Conservation (phyloP, 192 early-diverging fungal genomes). For the Coemansia reversa region DNA sequence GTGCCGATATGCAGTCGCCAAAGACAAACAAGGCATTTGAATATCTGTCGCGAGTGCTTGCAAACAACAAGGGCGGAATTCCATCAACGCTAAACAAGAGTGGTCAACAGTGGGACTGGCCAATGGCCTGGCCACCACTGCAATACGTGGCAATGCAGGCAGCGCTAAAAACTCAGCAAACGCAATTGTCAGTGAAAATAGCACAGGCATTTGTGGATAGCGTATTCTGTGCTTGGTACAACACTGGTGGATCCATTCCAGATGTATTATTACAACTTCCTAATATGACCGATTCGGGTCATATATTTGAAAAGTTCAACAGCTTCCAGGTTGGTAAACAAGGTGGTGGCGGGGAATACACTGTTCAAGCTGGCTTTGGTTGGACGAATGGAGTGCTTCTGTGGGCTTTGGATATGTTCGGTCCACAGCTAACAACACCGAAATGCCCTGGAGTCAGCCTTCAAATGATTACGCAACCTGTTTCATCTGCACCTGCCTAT, state of each 20-base stretch:
- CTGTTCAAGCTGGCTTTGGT: slow-evolving; percentile 70
- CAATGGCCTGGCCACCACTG: slow-evolving; percentile 70
- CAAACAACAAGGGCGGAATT: slow-evolving; percentile 60
- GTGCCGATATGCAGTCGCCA: slow-evolving; percentile 8
- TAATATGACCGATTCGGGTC: slow-evolving; percentile 55
- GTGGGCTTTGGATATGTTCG: slow-evolving; percentile 60
- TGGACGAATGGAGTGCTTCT: slow-evolving; percentile 76
- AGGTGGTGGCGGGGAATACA: slow-evolving; percentile 69
- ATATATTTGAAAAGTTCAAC: slow-evolving; percentile 78
- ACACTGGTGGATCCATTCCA: slow-evolving; percentile 63
- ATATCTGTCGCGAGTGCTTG: slow-evolving; percentile 26
- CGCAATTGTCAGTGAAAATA: slow-evolving; percentile 21
- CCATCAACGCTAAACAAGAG: slow-evolving; percentile 59
- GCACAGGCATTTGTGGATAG: slow-evolving; percentile 58
- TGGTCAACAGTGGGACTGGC: slow-evolving; percentile 74
- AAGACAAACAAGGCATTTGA: slow-evolving; percentile 45
- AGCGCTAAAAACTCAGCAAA: slow-evolving; percentile 28
- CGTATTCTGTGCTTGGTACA: slow-evolving; percentile 69
- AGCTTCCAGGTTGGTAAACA: slow-evolving; percentile 48
- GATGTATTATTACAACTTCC: slow-evolving; percentile 44
- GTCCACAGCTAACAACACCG: slow-evolving; percentile 22
- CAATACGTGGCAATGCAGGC: slow-evolving; percentile 60
- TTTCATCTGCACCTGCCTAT: no score
- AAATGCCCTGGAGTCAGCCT: slow-evolving; percentile 17
- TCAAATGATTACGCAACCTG: not conserved